phyloP scores from a whole-genome alignment of 2,329 filamentous ascomycete species.

The Cladophialophora immunda region DNA sequence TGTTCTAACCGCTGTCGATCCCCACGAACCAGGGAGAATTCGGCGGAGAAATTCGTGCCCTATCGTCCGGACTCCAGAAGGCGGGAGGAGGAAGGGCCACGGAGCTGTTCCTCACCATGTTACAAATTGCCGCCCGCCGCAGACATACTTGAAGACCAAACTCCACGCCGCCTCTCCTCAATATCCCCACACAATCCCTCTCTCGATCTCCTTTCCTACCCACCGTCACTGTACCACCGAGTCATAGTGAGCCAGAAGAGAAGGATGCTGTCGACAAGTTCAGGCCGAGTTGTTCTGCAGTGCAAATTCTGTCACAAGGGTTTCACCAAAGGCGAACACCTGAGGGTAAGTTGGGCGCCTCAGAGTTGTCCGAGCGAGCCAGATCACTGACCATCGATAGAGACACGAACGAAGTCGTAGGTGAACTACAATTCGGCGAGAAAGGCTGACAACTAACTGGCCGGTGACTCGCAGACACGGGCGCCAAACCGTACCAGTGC shows the following conservation, averaged over 20 bases:
- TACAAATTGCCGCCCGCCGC: no score
- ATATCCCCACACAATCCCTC: not conserved
- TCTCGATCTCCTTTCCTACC: not conserved
- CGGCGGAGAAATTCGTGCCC: not conserved
- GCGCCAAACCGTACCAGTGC: conserved; percentile 53
- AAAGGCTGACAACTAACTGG: no score
- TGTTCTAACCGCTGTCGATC: not conserved
- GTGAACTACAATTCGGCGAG: no score
- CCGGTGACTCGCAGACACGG: no score
- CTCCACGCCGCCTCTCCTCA: not conserved
- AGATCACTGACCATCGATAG: no score
- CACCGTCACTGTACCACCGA: not conserved
- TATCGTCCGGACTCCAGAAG: no score
- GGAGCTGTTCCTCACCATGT: no score
- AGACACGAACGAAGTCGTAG: conserved; percentile 57
- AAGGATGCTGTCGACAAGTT: not conserved
- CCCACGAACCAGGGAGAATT: not conserved
- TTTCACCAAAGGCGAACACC: conserved; percentile 54
- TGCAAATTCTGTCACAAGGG: conserved; percentile 52
- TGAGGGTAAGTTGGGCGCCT: no score
- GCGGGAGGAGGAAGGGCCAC: no score
- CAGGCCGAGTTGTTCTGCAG: conserved; percentile 22
- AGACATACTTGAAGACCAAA: not conserved
- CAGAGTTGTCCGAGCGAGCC: no score
- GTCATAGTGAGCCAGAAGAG: no score